Percentiles rank a stretch among this genome's conserved stretches.
These are phyloP conservation scores for Lecanoromycetidae sp. DNA, from an alignment of 2,329 filamentous ascomycete species.

Conservation along the genomic window DNA sequence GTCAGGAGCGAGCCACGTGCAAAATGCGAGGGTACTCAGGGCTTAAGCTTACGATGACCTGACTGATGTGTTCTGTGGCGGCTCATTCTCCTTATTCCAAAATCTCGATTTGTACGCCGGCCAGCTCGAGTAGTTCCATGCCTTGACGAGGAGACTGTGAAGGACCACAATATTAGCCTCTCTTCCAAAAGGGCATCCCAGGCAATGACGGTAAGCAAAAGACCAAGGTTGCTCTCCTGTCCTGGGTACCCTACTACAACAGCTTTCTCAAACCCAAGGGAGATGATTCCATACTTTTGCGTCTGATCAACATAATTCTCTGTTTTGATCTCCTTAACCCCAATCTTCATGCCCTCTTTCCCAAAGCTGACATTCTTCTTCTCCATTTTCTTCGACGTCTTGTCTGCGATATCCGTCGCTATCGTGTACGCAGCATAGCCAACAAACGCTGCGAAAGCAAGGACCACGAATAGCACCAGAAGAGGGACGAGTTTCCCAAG, in stretches of 20 bases:
- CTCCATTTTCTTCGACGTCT: conserved; percentile 49
- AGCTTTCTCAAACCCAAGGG: not conserved
- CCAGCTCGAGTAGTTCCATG: conserved; percentile 38
- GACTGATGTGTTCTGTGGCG: conserved; percentile 1
- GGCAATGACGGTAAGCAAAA: too few species aligned
- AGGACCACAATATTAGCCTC: not conserved
- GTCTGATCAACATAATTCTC: conserved; percentile 50
- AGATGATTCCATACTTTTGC: conserved; percentile 36
- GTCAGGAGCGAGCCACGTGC: not conserved
- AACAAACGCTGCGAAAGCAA: conserved; percentile 39
- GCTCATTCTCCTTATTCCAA: conserved; percentile 24
- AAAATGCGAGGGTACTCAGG: not conserved
- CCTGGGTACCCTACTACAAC: too few species aligned
- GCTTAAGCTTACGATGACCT: conserved; percentile 10
- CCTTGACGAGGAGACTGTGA: conserved; percentile 36
- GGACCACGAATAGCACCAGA: conserved; percentile 42
- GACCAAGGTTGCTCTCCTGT: not conserved
- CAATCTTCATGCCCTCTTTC: conserved; percentile 49
- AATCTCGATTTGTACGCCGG: conserved; percentile 35
- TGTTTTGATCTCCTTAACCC: conserved; percentile 44
- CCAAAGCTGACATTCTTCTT: conserved; percentile 50
- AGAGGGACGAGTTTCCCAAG: conserved; percentile 41
- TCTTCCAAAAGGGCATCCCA: too few species aligned
- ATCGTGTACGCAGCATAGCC: conserved; percentile 48
- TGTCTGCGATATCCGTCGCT: conserved; percentile 45